phyloP scores from a whole-genome alignment of 2,329 filamentous ascomycete species.

The Escovopsis sp. region DNA sequence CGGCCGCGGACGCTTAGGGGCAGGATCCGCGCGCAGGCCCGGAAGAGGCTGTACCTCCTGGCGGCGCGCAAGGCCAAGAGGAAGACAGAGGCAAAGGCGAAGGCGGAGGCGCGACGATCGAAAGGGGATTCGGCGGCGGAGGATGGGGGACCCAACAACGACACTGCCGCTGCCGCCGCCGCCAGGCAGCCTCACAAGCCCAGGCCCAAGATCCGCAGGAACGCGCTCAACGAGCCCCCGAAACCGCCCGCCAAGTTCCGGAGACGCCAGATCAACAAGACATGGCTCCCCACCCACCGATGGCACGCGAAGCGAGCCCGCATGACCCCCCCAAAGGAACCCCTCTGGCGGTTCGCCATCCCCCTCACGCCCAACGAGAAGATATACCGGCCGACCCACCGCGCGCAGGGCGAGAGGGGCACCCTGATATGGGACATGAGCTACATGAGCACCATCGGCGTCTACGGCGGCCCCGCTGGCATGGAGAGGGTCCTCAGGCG shows the following conservation, averaged over 20 bases:
- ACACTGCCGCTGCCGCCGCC: conserved; percentile 7
- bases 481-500: conserved; percentile 51
- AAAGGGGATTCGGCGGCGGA: conserved; percentile 6
- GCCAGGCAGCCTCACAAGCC: conserved; percentile 15
- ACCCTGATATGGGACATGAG: conserved; percentile 86
- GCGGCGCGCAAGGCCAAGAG: conserved; percentile 38
- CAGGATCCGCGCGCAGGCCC: conserved; percentile 59
- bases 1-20: conserved; percentile 44
- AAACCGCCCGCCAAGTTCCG: conserved; percentile 52
- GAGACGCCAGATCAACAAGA: conserved; percentile 76
- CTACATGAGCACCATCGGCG: conserved; percentile 74
- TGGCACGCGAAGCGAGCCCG: conserved; percentile 87
- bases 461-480: conserved; percentile 52
- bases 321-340: conserved; percentile 66
- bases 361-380: conserved; percentile 80
- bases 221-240: conserved; percentile 47
- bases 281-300: conserved; percentile 86
- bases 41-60: conserved; percentile 52
- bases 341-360: conserved; percentile 82
- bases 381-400: conserved; percentile 74
- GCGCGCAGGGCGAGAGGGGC: conserved; percentile 59
- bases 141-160: neutral
- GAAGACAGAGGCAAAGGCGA: conserved; percentile 12
- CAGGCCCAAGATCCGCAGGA: conserved; percentile 54
- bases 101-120: no score